A percentile compares a stretch with the other conserved stretches of the same genome.
Evolutionary conservation across 495 filamentous ascomycete genomes (phyloP).

Genomic region (Xeromyces bisporus): DNA sequence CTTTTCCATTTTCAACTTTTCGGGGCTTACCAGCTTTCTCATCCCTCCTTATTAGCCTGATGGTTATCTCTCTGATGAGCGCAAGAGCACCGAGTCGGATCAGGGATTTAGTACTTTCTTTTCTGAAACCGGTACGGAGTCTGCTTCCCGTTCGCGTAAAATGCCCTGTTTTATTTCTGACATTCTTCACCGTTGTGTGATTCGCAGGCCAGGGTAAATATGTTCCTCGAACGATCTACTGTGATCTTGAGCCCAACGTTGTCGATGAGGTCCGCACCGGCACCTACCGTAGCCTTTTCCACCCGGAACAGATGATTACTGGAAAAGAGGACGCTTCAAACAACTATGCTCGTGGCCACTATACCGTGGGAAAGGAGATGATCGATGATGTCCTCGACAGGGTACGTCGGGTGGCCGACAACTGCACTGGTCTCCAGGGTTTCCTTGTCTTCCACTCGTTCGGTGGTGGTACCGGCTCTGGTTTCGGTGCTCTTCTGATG

Average conservation of each 20-base stretch:
- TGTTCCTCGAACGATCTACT: conserved; percentile 97
- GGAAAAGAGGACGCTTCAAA: conserved; percentile 99
- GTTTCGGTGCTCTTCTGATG: conserved; percentile 94
- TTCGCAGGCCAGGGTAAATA: conserved; percentile 85
- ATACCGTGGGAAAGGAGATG: conserved; percentile 97
- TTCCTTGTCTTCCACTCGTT: conserved; percentile 99
- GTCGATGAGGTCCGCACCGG: conserved; percentile 98
- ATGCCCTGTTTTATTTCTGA: conserved; percentile 3
- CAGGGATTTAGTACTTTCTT: conserved; percentile 99
- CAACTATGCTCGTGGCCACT: conserved; percentile 98
- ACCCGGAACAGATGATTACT: conserved; percentile 97
- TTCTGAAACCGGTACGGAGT: conserved; percentile 80
- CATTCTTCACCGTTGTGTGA: background rate
- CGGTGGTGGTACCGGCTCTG: conserved; percentile 95
- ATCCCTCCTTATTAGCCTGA: conserved; percentile 59
- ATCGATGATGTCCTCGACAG: conserved; percentile 94
- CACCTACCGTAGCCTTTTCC: conserved; percentile 88
- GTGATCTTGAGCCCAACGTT: conserved; percentile 98
- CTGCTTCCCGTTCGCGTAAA: no score
- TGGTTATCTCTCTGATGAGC: conserved; percentile 96
- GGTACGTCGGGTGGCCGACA: conserved; percentile 88
- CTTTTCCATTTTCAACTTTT: no score
- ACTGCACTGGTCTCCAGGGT: conserved; percentile 92
- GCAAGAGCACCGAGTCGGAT: conserved; percentile 88
- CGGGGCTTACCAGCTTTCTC: background rate